These are phyloP conservation scores for Trichocladium uniseriatum DNA, from an alignment of 495 filamentous ascomycete genomes.

Conservation along the genomic window DNA sequence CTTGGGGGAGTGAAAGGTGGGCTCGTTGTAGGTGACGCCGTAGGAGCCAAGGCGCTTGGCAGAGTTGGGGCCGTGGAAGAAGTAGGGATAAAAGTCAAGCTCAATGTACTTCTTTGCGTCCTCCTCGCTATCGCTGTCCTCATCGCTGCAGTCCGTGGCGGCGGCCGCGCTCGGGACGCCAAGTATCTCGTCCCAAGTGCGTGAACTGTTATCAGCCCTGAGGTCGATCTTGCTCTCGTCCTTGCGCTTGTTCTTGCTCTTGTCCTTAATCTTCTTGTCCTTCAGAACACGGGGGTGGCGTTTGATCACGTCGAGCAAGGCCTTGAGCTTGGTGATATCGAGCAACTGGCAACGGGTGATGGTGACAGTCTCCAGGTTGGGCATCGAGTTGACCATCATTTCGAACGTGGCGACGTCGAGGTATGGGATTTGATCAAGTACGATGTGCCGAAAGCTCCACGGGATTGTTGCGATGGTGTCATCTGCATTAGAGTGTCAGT, in stretches of 20 bases:
- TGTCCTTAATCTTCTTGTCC: too few species aligned
- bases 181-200: too few species aligned
- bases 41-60: slow-evolving; percentile 9
- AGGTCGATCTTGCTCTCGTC: too few species aligned
- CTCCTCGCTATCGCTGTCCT: too few species aligned
- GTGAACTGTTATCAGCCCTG: too few species aligned
- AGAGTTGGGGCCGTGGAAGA: slow-evolving; percentile 15
- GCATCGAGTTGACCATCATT: slow-evolving; percentile 18
- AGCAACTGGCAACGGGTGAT: slow-evolving; percentile 19
- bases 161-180: too few species aligned
- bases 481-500: background rate
- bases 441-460: slow-evolving; percentile 12
- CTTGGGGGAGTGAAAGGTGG: slow-evolving; percentile 18
- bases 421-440: slow-evolving; percentile 17
- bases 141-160: too few species aligned
- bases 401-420: slow-evolving; percentile 10
- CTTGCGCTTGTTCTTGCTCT: too few species aligned
- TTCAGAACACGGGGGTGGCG: background rate
- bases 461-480: background rate
- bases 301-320: slow-evolving; percentile 10
- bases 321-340: slow-evolving; percentile 18
- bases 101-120: slow-evolving; percentile 6
- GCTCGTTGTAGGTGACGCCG: slow-evolving; percentile 20
- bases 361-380: slow-evolving; percentile 15
- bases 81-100: slow-evolving; percentile 19